These are phyloP conservation scores for Cryptococcus sp. DNA, from an alignment of 1,284 basidiomycete species.

Conservation along the genomic window DNA sequence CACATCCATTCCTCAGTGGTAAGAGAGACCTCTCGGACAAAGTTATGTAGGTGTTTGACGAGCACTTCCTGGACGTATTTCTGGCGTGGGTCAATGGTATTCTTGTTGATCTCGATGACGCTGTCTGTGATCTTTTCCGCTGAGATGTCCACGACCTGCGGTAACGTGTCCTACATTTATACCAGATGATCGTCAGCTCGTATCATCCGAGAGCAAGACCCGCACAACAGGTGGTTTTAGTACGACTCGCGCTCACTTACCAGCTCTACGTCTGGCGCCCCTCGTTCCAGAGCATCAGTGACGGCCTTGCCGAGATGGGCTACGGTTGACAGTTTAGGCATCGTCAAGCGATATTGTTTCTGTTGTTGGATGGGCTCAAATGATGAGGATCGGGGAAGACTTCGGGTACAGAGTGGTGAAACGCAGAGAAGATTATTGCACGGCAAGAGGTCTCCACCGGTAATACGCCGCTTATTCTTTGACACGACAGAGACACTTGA, in stretches of 20 bases:
- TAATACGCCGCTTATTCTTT: too few species aligned
- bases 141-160: not conserved
- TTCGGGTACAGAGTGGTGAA: too few species aligned
- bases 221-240: too few species aligned
- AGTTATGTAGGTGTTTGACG: not conserved
- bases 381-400: too few species aligned
- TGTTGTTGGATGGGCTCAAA: too few species aligned
- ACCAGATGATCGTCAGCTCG: not conserved
- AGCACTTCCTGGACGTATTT: conserved; percentile 1
- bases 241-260: not conserved
- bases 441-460: too few species aligned
- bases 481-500: too few species aligned
- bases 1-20: not conserved
- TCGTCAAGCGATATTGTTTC: not conserved
- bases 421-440: too few species aligned
- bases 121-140: not conserved
- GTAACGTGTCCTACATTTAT: not conserved
- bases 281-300: not conserved
- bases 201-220: not conserved
- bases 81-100: not conserved
- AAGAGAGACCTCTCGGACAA: not conserved
- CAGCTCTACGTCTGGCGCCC: not conserved
- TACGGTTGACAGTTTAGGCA: not conserved
- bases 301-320: not conserved
- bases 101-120: conserved; percentile 1